Evolutionary conservation across 768 basidiomycete genomes (phyloP), one percentile per base, ranked within the genome.

Genomic region (Phylloporus sp.): DNA sequence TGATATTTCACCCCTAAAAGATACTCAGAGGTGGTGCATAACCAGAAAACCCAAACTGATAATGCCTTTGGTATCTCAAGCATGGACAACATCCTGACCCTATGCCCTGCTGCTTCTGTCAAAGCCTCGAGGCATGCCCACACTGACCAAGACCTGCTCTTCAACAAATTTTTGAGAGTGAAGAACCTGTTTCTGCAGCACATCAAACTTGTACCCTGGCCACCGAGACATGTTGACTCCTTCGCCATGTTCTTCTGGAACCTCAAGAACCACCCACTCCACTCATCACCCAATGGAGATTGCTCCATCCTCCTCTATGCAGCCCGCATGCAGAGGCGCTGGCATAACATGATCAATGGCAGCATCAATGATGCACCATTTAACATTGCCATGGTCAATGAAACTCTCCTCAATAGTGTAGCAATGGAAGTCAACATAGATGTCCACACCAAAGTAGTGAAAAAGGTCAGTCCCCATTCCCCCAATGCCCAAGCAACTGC

Each of bases 81-180:
- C 1, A 6, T 38, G 2, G 41, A 56, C 2, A 26, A 59, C 8
- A 18, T 46, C 0, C 31, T 62, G 0, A 29, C 52, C 1, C 29
- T 64, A 0, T 20, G 45, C 2, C 57, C 58, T 0, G 26, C 53
- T 0, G 38, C 61, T 2, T 44, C 58, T 0, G 39, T 54, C 38
- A 53, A 52, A 15, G 50, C 61, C 0, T 66, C 60, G 2, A 31
- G 18, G 7, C 42, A 52, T 5, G 54, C 37, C 0, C 22, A 51
- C 0, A 32, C n/a, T 0, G 58, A 65, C 47, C 46, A 54, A 1
- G 35, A 59, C 0, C 53, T 66, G 10, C n/a, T 52, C 2, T 59
- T 58, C 46, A 9, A 17, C 0, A 55, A 65, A 5, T 54, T 65
- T 17, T 24, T 53, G 0, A 28, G 56, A 0, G 65, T 52, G 0